Conservation (phyloP, 768 basidiomycete species). For the Boletus reticuloceps region DNA sequence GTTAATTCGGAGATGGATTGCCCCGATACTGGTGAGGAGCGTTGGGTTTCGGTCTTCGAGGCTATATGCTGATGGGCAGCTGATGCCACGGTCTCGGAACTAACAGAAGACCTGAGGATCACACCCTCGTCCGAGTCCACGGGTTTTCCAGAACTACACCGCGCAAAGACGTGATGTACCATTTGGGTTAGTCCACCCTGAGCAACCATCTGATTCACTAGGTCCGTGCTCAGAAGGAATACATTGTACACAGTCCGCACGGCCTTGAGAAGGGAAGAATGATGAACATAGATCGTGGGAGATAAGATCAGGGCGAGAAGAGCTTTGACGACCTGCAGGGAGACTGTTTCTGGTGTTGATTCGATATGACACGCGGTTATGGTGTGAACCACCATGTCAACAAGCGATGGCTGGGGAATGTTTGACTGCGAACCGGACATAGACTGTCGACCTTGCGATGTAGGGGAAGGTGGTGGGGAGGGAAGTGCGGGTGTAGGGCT, state of each 20-base stretch:
- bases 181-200: conserved; percentile 98
- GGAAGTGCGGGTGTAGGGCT: conserved; percentile 43
- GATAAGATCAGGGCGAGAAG: conserved; percentile 88
- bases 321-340: conserved; percentile 95
- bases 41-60: conserved; percentile 9
- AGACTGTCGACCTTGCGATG: conserved; percentile 40
- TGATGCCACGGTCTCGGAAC: conserved; percentile 20
- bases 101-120: conserved; percentile 17
- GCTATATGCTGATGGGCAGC: conserved; percentile 2
- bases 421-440: conserved; percentile 45
- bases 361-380: conserved; percentile 92
- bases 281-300: conserved; percentile 84
- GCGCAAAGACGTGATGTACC: conserved; percentile 93
- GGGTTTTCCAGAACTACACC: conserved; percentile 51
- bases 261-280: conserved; percentile 92
- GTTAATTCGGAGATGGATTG: not conserved
- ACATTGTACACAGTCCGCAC: conserved; percentile 98
- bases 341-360: conserved; percentile 84
- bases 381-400: conserved; percentile 92
- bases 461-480: conserved; percentile 79
- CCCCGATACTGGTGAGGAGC: conserved; percentile 8
- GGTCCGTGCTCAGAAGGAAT: conserved; percentile 85
- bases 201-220: conserved; percentile 96
- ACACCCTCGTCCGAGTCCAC: conserved; percentile 16
- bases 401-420: conserved; percentile 68